Percentiles rank a stretch among this genome's conserved stretches.
Conservation (phyloP, 2,329 filamentous ascomycete species). For the Microsporum audouinii region DNA sequence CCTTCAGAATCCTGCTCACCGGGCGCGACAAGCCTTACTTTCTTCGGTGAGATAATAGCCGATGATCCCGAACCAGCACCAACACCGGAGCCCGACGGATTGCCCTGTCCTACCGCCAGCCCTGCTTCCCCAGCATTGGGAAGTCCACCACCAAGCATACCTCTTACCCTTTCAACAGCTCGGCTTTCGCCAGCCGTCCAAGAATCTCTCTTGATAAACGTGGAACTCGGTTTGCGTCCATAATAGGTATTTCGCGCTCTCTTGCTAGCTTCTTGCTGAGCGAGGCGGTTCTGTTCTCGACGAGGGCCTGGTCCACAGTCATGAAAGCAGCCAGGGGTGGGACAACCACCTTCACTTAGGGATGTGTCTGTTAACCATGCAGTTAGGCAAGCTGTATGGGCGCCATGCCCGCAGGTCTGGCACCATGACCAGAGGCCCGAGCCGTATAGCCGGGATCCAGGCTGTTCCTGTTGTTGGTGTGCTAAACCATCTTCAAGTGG, state of each 20-base stretch:
- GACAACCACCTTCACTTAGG: slow-evolving; percentile 44
- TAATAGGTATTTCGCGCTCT: slow-evolving; percentile 22
- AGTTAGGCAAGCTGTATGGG: slow-evolving; percentile 46
- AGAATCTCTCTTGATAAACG: slow-evolving; percentile 34
- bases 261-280: slow-evolving; percentile 24
- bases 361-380: slow-evolving; percentile 43
- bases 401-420: slow-evolving; percentile 49
- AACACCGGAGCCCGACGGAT: slow-evolving; percentile 12
- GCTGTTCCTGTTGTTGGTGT: slow-evolving; percentile 6
- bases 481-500: not conserved
- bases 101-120: slow-evolving; percentile 12
- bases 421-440: slow-evolving; percentile 45
- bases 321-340: slow-evolving; percentile 48
- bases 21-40: slow-evolving; percentile 35
- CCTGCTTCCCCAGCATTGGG: slow-evolving; percentile 11
- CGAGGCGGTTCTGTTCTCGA: slow-evolving; percentile 30
- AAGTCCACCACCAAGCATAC: slow-evolving; percentile 27
- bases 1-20: slow-evolving; percentile 24
- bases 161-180: slow-evolving; percentile 36
- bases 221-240: slow-evolving; percentile 24
- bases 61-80: slow-evolving; percentile 20
- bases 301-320: slow-evolving; percentile 45
- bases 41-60: slow-evolving; percentile 33
- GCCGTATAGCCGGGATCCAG: slow-evolving; percentile 21
- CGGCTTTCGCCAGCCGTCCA: slow-evolving; percentile 36